phyloP scores from a whole-genome alignment of 257 asterid species.

The Solanum neorickii region DNA sequence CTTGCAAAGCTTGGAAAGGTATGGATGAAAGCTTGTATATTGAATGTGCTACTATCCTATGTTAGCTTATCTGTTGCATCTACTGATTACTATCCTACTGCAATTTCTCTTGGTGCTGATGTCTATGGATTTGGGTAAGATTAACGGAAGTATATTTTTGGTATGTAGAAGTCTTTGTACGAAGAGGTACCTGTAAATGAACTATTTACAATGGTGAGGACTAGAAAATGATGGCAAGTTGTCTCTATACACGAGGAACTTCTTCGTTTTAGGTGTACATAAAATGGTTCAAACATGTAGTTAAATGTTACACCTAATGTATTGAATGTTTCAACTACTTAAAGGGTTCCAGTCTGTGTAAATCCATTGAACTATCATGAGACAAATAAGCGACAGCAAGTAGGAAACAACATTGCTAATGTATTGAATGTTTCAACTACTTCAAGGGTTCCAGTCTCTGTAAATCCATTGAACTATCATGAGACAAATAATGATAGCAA shows the following conservation, averaged over 20 bases:
- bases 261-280: neutral
- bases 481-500: neutral
- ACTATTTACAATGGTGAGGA: neutral
- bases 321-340: neutral
- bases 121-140: neutral
- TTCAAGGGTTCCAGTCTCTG: neutral
- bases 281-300: neutral
- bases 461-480: neutral
- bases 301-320: too few species aligned
- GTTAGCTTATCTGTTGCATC: neutral
- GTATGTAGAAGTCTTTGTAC: neutral
- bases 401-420: neutral
- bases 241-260: neutral
- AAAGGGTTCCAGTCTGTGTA: neutral
- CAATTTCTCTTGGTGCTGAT: neutral
- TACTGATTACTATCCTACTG: neutral
- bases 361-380: neutral
- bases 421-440: neutral
- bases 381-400: neutral
- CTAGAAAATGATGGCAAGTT: neutral
- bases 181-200: neutral
- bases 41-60: neutral
- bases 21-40: neutral
- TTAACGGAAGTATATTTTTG: neutral
- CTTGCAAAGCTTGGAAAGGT: slow-evolving; percentile 89